These are phyloP conservation scores for Colletotrichum lentis DNA, from an alignment of 2,329 filamentous ascomycete genomes.

Conservation along the genomic window DNA sequence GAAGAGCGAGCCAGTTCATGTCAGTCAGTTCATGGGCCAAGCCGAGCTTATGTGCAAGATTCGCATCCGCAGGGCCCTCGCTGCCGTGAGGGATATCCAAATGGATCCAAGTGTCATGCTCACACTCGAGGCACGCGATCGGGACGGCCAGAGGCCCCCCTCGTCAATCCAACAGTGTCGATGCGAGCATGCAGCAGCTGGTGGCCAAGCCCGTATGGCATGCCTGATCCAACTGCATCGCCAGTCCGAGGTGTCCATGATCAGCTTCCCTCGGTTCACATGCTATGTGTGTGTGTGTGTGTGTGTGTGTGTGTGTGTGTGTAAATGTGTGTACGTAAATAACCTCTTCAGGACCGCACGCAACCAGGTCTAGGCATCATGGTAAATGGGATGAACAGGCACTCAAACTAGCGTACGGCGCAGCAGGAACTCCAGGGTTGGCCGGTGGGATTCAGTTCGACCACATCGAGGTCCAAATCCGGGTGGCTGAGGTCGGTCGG, in stretches of 20 bases:
- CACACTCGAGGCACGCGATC: not conserved
- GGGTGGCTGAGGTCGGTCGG: conserved; percentile 19
- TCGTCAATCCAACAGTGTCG: not conserved
- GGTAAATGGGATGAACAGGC: not conserved
- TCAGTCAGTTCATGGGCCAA: no score
- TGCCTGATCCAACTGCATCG: not conserved
- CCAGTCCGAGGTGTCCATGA: not conserved
- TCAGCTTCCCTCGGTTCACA: not conserved
- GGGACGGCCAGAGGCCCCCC: not conserved
- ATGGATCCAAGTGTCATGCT: not conserved
- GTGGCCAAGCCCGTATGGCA: not conserved
- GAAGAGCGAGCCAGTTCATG: no score
- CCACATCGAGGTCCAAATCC: not conserved
- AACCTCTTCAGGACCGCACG: not conserved
- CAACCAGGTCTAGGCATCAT: not conserved
- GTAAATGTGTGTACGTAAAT: not conserved
- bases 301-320: no score
- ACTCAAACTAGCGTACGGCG: conserved; percentile 6
- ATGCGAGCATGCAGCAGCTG: not conserved
- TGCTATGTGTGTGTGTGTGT: no score
- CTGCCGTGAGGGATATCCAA: no score
- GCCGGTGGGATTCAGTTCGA: not conserved
- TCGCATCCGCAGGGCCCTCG: not conserved
- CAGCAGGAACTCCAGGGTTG: conserved; percentile 14
- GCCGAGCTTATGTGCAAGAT: not conserved